Base-by-base conservation (phyloP, 169 alveolate genomes). In the Eimeria mitis region DNA sequence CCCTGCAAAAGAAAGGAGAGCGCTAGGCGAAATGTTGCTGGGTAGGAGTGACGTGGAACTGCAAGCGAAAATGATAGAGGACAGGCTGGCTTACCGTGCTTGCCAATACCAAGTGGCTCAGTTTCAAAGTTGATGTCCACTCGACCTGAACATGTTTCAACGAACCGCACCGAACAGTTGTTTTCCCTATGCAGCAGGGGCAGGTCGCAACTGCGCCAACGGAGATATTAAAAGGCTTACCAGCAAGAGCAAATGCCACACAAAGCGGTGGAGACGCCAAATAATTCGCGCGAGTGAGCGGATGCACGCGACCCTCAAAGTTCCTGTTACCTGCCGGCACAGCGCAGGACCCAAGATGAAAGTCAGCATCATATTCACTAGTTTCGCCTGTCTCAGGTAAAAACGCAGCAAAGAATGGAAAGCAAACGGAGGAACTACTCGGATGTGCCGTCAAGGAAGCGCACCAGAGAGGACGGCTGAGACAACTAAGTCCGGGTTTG, bases 231-330 rank as follows among this genome's bases (percentile, higher is more conserved):
- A 61, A 2, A 59, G 34, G 91, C 91, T 7, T 81, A 65, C 96
- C 96, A 37, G 96, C 96, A 42, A 94, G 40, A 31, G 96, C 96
- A 95, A 98, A 99, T 44, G 99, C 99, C 28, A 99, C 99, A 56
- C 99, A 99, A 83, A 99, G 98, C 25, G 99, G 99, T 11, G 99
- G 99, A n/a, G 99, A 98, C 52, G 99, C 99, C 83, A 99, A 97
- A 95, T 98, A 99, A 98, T 99, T 99, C 59, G 99, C 99, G 79
- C 99, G 97, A 54, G 99, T 98, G 81, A 97, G 97, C 42, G 99
- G 99, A 96, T 99, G 99, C 37, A 99, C 99, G 76, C 99, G 98
- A 9, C 99, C 99, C 97, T 98, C 99, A 97, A 99, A 99, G 98
- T 99, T 99, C 92, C 99, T 94, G 97, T 99, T 99, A 73, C 99